A percentile compares a stretch with the other conserved stretches of the same genome.
phyloP scores from a whole-genome alignment of 371 early-diverging fungal species.

The Dichotomocladium elegans region DNA sequence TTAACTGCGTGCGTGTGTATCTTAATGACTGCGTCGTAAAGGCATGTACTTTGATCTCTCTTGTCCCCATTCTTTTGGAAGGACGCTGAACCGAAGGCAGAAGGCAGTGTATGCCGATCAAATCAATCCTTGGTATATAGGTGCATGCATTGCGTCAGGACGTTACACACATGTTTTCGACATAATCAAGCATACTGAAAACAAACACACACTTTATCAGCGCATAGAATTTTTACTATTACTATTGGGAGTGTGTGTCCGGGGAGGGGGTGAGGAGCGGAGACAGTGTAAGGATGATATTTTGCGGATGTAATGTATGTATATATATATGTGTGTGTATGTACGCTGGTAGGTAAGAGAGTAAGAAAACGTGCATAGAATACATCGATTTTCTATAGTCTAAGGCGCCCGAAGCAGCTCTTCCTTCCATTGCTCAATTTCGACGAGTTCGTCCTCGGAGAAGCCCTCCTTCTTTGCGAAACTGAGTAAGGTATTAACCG shows the following conservation, averaged over 20 bases:
- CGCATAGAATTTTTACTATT: too few species aligned
- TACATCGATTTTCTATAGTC: background rate
- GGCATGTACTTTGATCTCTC: background rate
- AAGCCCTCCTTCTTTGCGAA: constrained; percentile 36
- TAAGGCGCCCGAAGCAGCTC: constrained; percentile 1
- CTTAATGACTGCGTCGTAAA: too few species aligned
- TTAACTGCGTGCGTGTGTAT: too few species aligned
- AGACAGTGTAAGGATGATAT: too few species aligned
- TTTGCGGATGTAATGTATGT: background rate
- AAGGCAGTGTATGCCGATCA: too few species aligned
- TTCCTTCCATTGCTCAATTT: constrained; percentile 21
- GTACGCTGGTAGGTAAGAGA: background rate
- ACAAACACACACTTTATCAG: too few species aligned
- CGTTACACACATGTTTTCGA: too few species aligned
- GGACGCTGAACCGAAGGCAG: background rate
- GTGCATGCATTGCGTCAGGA: too few species aligned
- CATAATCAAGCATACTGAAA: too few species aligned
- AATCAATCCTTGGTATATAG: too few species aligned
- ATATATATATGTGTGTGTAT: background rate
- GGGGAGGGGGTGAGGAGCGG: background rate
- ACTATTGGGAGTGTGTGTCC: too few species aligned
- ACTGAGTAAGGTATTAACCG: constrained; percentile 36
- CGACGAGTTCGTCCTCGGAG: constrained; percentile 12
- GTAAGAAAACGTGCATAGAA: background rate
- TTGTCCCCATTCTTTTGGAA: background rate